phyloP scores from a whole-genome alignment of 768 basidiomycete species.

The Tulasnella calospora region DNA sequence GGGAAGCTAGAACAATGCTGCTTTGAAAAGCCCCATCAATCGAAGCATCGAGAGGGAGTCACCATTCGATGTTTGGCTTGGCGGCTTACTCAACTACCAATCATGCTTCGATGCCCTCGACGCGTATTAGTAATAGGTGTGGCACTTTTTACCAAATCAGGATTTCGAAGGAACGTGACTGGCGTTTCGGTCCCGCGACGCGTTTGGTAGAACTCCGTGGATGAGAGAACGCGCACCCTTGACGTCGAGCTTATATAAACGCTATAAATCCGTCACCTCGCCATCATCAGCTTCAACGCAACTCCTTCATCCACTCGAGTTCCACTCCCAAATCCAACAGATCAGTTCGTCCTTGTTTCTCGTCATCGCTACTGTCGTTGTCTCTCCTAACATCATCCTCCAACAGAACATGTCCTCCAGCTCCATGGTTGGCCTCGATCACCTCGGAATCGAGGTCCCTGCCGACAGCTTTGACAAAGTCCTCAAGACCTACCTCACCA shows the following conservation, averaged over 20 bases:
- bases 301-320: too few species aligned
- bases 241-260: background rate
- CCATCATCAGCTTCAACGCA: background rate
- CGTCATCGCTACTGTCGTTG: background rate
- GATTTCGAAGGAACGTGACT: background rate
- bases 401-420: background rate
- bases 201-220: background rate
- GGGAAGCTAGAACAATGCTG: background rate
- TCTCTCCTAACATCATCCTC: background rate
- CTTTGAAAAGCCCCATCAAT: background rate
- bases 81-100: background rate
- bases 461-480: background rate
- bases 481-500: background rate
- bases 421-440: background rate
- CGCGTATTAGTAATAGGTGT: background rate
- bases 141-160: background rate
- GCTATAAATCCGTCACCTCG: background rate
- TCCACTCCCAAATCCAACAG: background rate
- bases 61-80: background rate
- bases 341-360: background rate
- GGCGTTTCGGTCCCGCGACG: background rate
- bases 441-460: background rate
- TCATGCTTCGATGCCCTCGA: too few species aligned
- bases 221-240: too few species aligned
- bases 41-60: background rate